A percentile compares a stretch with the other conserved stretches of the same genome.
These are phyloP conservation scores for Calonectria fujianensis DNA, from an alignment of 2,329 filamentous ascomycete species.

Conservation along the genomic window DNA sequence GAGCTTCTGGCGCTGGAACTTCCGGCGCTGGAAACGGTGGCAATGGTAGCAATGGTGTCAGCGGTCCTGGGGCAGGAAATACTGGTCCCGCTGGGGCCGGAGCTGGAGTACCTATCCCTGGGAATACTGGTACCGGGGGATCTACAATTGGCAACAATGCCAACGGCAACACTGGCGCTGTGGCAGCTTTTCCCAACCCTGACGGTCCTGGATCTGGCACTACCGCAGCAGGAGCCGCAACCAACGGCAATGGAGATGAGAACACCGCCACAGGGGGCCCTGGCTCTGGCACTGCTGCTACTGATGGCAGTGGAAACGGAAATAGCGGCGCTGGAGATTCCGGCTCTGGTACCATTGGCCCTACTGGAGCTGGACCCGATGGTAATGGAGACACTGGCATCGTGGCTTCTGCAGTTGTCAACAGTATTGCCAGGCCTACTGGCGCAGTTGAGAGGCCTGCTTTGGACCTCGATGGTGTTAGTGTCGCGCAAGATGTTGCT, in stretches of 20 bases:
- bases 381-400: neutral
- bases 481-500: neutral
- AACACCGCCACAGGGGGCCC: neutral
- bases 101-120: neutral
- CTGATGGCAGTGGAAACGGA: neutral
- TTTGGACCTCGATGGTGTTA: neutral
- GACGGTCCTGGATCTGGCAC: no score
- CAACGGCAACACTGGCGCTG: neutral
- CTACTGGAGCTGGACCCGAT: neutral
- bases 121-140: neutral
- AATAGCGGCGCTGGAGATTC: neutral
- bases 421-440: neutral
- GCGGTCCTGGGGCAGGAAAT: neutral
- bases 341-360: neutral
- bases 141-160: neutral
- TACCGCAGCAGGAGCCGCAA: neutral
- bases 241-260: neutral
- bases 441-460: neutral
- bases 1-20: neutral
- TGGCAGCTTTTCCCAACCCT: no score
- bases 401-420: neutral
- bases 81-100: neutral
- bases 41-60: neutral
- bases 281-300: neutral
- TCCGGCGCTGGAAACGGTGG: neutral